Evolutionary conservation across 805 yeast species (phyloP), one percentile per base, ranked within the genome.

Genomic region (Jamesozyma hellenica): DNA sequence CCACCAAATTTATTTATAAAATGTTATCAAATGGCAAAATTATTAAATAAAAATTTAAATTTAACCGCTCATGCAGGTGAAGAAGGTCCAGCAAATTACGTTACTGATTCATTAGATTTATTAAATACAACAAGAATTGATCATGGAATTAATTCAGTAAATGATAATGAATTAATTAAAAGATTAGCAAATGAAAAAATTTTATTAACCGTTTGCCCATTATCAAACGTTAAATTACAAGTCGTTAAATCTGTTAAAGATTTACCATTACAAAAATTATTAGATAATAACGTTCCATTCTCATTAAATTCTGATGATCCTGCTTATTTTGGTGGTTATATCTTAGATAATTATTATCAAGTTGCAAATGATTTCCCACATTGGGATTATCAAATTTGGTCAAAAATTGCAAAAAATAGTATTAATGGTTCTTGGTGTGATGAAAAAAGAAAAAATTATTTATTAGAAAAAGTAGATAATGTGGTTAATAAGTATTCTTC

Each of bases 61-160:
- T 66, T 81, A 40, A 84, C 94, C 28, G 90, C 94, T 2, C 94
- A 84, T 53, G 94, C 92, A 2, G 94, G 94, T 51, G 94, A 84
- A 62, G 94, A 84, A 65, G 94, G 90, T 39, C 84, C 80, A 46
- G 77, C 85, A 32, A 70, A 74, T n/a, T 82, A 66, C 48, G 82
- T 83, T 21, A 42, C 63, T 9, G 69, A 68, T 39, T 64, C 92
- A 2, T 62, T 83, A 44, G 79, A 80, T 50, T 42, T 67, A 35
- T 68, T 81, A 42, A 67, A 74, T 1, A 83, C 74, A 19, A 68
- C 77, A 27, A 72, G 95, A 60, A 79, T 84, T 41, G 94, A 84
- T 54, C 94, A 84, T 54, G 94, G 94, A 40, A 74, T 82, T 47
- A 76, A 79, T 53, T 72, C 85, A 9, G 60, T 67, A 34, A 68